Evolutionary conservation across 768 basidiomycete species (phyloP).

Genomic region (Lenzites betulinus): DNA sequence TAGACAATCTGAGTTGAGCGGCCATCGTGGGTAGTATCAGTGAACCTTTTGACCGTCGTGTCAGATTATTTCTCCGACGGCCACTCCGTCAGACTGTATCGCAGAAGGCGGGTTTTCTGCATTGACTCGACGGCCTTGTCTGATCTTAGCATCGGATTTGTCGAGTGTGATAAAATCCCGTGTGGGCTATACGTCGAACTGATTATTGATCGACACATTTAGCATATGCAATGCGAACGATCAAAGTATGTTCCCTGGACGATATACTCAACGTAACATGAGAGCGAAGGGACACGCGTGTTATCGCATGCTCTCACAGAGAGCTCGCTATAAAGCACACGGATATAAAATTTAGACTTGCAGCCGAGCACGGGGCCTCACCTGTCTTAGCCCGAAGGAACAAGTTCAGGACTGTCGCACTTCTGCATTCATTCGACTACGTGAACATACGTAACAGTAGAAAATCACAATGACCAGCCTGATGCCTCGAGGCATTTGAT

Average conservation of each 20-base stretch:
- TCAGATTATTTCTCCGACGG: neutral
- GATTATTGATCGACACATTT: no score
- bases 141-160: no score
- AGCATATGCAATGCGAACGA: no score
- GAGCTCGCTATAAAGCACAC: neutral
- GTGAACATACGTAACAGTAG: slow-evolving; percentile 4
- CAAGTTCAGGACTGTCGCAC: neutral
- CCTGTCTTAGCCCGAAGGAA: neutral
- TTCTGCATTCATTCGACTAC: slow-evolving; percentile 11
- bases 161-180: no score
- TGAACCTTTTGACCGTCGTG: neutral
- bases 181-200: no score
- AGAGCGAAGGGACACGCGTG: no score
- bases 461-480: neutral
- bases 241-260: no score
- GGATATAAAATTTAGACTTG: neutral
- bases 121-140: no score
- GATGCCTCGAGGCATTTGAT: neutral
- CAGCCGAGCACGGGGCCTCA: neutral
- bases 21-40: neutral
- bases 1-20: neutral
- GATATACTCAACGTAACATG: no score
- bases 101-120: no score
- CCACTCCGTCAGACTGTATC: neutral
- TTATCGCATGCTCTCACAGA: neutral